phyloP scores from a whole-genome alignment of 148 eudicot genomes.

The Pharnaceum exiguum region DNA sequence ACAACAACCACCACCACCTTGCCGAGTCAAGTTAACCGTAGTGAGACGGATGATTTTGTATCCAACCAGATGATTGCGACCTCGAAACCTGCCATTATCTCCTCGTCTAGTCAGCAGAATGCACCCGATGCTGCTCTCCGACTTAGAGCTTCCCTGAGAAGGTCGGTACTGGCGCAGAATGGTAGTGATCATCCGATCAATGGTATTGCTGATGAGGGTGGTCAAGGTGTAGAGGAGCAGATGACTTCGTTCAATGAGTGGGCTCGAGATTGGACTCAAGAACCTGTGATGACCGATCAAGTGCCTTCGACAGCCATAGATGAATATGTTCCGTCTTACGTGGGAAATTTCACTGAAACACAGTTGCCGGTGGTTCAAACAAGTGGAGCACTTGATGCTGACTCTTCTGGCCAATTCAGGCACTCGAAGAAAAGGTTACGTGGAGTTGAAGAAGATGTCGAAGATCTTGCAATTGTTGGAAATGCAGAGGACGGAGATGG shows the following conservation, averaged over 20 bases:
- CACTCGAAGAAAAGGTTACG: conserved; percentile 3
- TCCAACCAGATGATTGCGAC: conserved; percentile 3
- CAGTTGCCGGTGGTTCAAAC: conserved; percentile 6
- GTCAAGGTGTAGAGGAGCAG: conserved; percentile 12
- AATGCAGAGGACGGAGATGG: conserved; percentile 1
- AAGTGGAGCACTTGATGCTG: conserved; percentile 4
- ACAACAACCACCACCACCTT: neutral
- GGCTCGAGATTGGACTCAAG: conserved; percentile 14
- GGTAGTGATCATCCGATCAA: conserved; percentile 11
- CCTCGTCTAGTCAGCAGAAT: conserved; percentile 16
- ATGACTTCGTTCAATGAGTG: conserved; percentile 9
- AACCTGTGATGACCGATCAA: conserved; percentile 16
- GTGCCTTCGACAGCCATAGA: conserved; percentile 5
- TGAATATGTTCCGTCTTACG: neutral
- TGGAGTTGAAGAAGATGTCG: conserved; percentile 18
- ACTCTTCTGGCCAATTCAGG: conserved; percentile 16
- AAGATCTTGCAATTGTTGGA: too few species aligned
- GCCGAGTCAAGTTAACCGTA: conserved; percentile 1
- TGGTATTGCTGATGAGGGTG: conserved; percentile 7
- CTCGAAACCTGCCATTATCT: neutral
- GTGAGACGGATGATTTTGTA: conserved; percentile 2
- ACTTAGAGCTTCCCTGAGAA: conserved; percentile 5
- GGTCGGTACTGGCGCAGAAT: conserved; percentile 8
- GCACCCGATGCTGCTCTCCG: conserved; percentile 2
- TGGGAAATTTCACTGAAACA: conserved; percentile 10